Conservation (phyloP, 2,329 filamentous ascomycete genomes). For the Penicillium rolfsii region DNA sequence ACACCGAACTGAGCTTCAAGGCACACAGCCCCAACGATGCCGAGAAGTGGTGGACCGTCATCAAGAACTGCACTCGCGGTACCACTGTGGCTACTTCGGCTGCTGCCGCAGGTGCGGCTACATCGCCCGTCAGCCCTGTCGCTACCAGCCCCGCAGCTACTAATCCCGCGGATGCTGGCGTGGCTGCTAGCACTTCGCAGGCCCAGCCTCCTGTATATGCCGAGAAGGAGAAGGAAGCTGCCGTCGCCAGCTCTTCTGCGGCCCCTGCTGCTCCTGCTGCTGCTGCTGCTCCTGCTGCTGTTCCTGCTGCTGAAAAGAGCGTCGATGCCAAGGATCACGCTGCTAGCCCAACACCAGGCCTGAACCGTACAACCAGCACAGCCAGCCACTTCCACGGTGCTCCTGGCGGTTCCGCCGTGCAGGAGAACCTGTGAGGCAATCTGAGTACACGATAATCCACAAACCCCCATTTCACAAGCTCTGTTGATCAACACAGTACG, state of each 20-base stretch:
- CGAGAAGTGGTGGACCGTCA: conserved; percentile 79
- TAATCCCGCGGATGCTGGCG: conserved; percentile 12
- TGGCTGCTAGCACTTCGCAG: conserved; percentile 13
- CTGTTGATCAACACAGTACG: not conserved
- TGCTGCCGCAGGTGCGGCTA: not conserved
- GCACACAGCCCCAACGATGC: conserved; percentile 80
- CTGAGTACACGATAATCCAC: not conserved
- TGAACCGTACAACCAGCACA: conserved; percentile 32
- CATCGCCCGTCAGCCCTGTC: conserved; percentile 14
- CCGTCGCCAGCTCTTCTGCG: not conserved
- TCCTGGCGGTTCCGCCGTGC: conserved; percentile 31
- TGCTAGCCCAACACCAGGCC: conserved; percentile 15
- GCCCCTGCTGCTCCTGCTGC: not conserved
- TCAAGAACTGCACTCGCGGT: conserved; percentile 49
- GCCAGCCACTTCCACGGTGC: conserved; percentile 35
- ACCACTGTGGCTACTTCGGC: not conserved
- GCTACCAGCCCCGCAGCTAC: not conserved
- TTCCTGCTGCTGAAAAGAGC: not conserved
- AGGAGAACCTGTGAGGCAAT: conserved; percentile 16
- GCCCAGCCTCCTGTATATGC: conserved; percentile 32
- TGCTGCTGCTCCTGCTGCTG: too few relatives aligned
- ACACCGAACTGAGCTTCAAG: conserved; percentile 82
- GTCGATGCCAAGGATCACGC: conserved; percentile 10
- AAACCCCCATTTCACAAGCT: not conserved
- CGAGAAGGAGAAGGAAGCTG: conserved; percentile 28